Evolutionary conservation across 2,329 filamentous ascomycete species (phyloP).

Genomic region (Aspergillus spinulosporus): DNA sequence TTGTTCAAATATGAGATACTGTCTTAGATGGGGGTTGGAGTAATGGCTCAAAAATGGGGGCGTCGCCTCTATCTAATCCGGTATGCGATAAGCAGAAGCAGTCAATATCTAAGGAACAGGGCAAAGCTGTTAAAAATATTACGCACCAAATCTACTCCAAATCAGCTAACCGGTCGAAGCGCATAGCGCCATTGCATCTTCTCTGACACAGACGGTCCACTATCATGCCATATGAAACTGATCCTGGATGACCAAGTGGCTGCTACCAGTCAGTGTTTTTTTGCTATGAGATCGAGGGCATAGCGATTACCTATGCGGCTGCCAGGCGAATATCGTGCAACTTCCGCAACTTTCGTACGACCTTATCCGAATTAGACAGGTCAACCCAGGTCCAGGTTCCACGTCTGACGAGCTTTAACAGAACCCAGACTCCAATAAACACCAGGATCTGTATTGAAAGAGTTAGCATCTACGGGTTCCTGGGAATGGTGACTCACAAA

Average conservation of each 20-base stretch:
- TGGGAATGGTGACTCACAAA: not conserved
- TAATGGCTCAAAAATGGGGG: not conserved
- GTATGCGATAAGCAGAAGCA: not conserved
- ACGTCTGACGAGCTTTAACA: not conserved
- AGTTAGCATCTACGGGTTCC: not conserved
- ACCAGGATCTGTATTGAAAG: not conserved
- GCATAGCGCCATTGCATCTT: too few relatives aligned
- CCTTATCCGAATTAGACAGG: constrained; percentile 4
- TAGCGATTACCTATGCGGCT: not conserved
- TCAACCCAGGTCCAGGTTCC: constrained; percentile 1
- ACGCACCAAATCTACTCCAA: too few relatives aligned
- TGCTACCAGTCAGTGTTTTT: too few relatives aligned
- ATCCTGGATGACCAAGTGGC: too few relatives aligned
- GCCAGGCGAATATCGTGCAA: constrained; percentile 2
- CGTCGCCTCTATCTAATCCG: not conserved
- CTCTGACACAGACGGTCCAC: too few relatives aligned
- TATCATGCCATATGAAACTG: too few relatives aligned
- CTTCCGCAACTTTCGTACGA: not conserved
- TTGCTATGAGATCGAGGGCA: too few relatives aligned
- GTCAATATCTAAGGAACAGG: not conserved
- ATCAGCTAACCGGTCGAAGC: too few relatives aligned
- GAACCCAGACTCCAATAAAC: not conserved
- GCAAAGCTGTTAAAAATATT: too few relatives aligned
- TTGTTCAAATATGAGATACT: not conserved
- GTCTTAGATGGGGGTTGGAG: not conserved